phyloP scores from a whole-genome alignment of 2,329 filamentous ascomycete genomes.

The Trichoderma lentiforme region DNA sequence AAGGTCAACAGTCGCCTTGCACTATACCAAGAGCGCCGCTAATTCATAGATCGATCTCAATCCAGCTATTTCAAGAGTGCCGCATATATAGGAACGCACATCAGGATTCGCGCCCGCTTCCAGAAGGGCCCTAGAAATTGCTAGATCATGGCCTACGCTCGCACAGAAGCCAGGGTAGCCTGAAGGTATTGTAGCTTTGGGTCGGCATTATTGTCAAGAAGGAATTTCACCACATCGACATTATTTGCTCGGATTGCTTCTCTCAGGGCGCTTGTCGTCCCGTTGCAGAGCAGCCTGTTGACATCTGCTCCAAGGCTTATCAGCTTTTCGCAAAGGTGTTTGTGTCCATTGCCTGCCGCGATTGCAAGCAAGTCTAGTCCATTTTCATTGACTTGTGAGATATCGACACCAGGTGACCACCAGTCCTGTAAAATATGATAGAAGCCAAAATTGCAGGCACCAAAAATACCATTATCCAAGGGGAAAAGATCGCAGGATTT shows the following conservation, averaged over 20 bases:
- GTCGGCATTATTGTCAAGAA: not conserved
- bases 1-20: not conserved
- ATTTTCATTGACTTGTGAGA: not conserved
- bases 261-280: rapidly evolving
- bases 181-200: not conserved
- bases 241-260: rapidly evolving
- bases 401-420: not conserved
- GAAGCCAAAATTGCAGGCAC: not conserved
- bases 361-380: not conserved
- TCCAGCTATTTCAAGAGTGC: not conserved
- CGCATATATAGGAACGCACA: too few relatives aligned
- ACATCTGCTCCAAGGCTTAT: not conserved
- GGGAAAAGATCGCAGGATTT: too few relatives aligned
- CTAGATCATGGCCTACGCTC: not conserved
- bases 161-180: too few relatives aligned
- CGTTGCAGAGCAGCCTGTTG: not conserved
- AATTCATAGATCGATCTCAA: rapidly evolving
- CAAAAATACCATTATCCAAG: not conserved
- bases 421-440: not conserved
- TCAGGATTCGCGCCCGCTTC: not conserved
- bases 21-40: not conserved
- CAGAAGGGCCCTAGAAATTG: not conserved
- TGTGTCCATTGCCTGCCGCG: not conserved
- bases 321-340: not conserved
- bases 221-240: not conserved